A percentile compares a stretch with the other conserved stretches of the same genome.
Conservation (phyloP, 177 flowering plant species). For the Vitis hybrid region DNA sequence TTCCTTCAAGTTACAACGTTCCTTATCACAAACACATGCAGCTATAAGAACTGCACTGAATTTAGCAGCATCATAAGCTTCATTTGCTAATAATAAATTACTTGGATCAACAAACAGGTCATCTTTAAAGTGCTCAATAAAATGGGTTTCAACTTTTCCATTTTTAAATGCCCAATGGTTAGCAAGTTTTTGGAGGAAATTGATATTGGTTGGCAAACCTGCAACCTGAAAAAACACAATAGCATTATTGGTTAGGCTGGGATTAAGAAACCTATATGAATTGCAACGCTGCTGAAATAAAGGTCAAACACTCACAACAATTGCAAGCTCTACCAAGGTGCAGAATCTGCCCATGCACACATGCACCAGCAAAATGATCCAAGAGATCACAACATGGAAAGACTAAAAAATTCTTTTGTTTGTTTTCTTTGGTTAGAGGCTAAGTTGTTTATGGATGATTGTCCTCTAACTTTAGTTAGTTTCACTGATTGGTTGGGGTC, state of each 20-base stretch:
- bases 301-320: neutral
- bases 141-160: constrained; percentile 93
- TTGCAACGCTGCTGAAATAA: neutral
- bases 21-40: constrained; percentile 74
- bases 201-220: constrained; percentile 91
- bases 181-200: constrained; percentile 74
- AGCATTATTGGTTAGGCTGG: neutral
- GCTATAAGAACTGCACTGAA: constrained; percentile 64
- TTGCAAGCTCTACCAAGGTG: neutral
- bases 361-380: too few relatives aligned
- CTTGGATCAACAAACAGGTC: constrained; percentile 67
- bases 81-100: constrained; percentile 31
- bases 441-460: too few relatives aligned
- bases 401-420: too few relatives aligned
- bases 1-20: constrained; percentile 35
- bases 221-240: constrained; percentile 66
- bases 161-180: constrained; percentile 77
- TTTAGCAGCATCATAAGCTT: constrained; percentile 46
- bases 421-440: too few relatives aligned
- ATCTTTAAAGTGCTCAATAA: constrained; percentile 74
- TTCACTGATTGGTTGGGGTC: too few relatives aligned
- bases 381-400: too few relatives aligned
- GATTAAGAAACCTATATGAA: neutral
- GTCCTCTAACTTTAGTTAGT: too few relatives aligned
- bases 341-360: neutral